A percentile compares a stretch with the other conserved stretches of the same genome.
phyloP scores from a whole-genome alignment of 768 basidiomycete genomes.

The Boletus sensibilis region DNA sequence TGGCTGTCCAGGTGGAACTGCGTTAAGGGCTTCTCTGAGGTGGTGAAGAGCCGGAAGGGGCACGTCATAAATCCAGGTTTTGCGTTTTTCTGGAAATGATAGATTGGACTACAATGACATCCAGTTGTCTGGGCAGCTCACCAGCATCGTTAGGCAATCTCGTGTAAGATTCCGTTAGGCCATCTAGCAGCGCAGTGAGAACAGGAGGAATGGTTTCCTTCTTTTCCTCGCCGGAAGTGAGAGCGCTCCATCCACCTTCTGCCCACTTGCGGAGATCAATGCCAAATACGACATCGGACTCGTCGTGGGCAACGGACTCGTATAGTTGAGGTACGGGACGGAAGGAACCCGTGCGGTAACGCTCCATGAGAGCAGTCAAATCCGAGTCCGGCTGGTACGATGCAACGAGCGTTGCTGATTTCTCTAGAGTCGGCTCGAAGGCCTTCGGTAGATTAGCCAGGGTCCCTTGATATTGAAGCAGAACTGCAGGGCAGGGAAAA shows the following conservation, averaged over 20 bases:
- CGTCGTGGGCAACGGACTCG: conserved; percentile 80
- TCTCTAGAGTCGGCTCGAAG: conserved; percentile 61
- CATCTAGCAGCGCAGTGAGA: conserved; percentile 61
- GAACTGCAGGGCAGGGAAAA: conserved; percentile 43
- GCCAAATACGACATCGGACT: conserved; percentile 85
- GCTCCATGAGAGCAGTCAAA: conserved; percentile 83
- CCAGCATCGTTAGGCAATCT: conserved; percentile 62
- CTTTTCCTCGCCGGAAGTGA: conserved; percentile 55
- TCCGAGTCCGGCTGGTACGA: conserved; percentile 89
- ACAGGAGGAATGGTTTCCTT: conserved; percentile 72
- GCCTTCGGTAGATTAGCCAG: conserved; percentile 69
- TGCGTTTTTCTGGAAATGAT: conserved; percentile 66
- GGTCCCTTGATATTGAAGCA: conserved; percentile 86
- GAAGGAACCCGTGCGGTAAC: conserved; percentile 93
- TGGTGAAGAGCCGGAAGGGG: conserved; percentile 82
- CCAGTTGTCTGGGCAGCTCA: conserved; percentile 32
- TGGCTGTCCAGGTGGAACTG: conserved; percentile 49
- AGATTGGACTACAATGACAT: background rate
- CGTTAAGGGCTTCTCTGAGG: conserved; percentile 82
- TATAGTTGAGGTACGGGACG: conserved; percentile 82
- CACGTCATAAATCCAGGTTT: conserved; percentile 93
- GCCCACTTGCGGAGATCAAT: conserved; percentile 91
- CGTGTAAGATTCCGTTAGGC: conserved; percentile 61
- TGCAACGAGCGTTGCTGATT: conserved; percentile 72
- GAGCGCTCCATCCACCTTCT: conserved; percentile 70